A percentile compares a stretch with the other conserved stretches of the same genome.
phyloP scores from a whole-genome alignment of 768 basidiomycete genomes.

The Termitomyces sp. region DNA sequence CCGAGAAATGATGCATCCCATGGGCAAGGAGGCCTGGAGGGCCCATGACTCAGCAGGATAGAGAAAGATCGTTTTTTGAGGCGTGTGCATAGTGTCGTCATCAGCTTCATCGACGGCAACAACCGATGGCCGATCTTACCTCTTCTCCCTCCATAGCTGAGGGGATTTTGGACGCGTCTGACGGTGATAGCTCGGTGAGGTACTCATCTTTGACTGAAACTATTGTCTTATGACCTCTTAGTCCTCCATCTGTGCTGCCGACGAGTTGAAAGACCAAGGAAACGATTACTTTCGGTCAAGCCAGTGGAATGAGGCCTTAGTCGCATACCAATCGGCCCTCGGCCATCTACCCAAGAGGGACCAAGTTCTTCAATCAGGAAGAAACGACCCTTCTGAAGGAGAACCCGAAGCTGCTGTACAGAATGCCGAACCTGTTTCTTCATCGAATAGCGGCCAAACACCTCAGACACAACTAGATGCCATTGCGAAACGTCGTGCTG shows the following conservation, averaged over 20 bases:
- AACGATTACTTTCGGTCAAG: conserved; percentile 69
- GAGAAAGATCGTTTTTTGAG: too few species aligned
- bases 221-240: conserved; percentile 22
- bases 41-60: background rate
- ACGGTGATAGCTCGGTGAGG: conserved; percentile 9
- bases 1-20: background rate
- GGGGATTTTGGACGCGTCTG: background rate
- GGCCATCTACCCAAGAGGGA: conserved; percentile 45
- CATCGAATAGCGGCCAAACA: conserved; percentile 18
- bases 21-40: background rate
- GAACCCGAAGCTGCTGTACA: conserved; percentile 17
- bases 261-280: conserved; percentile 70
- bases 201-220: background rate
- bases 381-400: conserved; percentile 16
- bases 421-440: conserved; percentile 22
- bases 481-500: conserved; percentile 60
- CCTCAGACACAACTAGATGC: conserved; percentile 26
- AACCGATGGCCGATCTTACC: conserved; percentile 18
- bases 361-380: conserved; percentile 1
- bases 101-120: conserved; percentile 8
- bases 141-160: conserved; percentile 9
- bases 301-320: conserved; percentile 70
- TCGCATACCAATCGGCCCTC: conserved; percentile 69
- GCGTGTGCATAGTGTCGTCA: conserved; percentile 6
- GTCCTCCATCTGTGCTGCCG: conserved; percentile 50